Base-by-base conservation (phyloP, 2,329 filamentous ascomycete genomes). In the Zasmidium cellare region DNA sequence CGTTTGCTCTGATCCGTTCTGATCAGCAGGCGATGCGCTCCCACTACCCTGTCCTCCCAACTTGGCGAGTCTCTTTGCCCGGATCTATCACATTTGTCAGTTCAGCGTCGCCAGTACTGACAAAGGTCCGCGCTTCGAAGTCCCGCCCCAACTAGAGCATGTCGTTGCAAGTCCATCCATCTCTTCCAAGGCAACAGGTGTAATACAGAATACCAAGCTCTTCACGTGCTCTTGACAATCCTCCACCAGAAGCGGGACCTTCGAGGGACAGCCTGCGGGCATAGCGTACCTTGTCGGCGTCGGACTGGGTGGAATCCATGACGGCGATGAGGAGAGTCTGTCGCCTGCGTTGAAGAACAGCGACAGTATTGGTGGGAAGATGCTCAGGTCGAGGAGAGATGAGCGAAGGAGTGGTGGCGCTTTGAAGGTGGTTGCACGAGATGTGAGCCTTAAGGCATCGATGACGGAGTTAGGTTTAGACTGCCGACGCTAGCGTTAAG, bases 51-150 rank as follows among this genome's bases (percentile, higher is more conserved):
- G 53, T 28, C 76, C 79, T 44, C 80, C 82, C 46, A 87, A 78
- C 73, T 87, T 88, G 56, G 85, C 85, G 51, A 88, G 79, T 54
- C 86, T 84, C 76, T 87, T 87, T 69, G 82, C 84, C 67, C 86
- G 84, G 72, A 87, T 88, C 85, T 87, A 68, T 51, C 25, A 51
- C 41, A 49, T 11, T 6, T 61, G 60, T 65, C 51, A 64, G 55
- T 59, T 51, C 55, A 22, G 20, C 14, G 28, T 19, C 46, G 46
- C 24, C 25, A 7, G 47, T 23, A 23, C 3, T 50, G 38, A 51
- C 20, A n/a, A 6, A n/a, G 14, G 49, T 12, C 19, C 23, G 45
- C 3, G 12, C 6, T 12, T 22, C 23, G 6, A 20, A 22, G 16
- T 22, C 19, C 18, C n/a, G n/a, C n/a, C n/a, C n/a, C n/a, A n/a